Evolutionary conservation across 1,139 yeast species (phyloP).

Genomic region (Zygoascus meyerae): DNA sequence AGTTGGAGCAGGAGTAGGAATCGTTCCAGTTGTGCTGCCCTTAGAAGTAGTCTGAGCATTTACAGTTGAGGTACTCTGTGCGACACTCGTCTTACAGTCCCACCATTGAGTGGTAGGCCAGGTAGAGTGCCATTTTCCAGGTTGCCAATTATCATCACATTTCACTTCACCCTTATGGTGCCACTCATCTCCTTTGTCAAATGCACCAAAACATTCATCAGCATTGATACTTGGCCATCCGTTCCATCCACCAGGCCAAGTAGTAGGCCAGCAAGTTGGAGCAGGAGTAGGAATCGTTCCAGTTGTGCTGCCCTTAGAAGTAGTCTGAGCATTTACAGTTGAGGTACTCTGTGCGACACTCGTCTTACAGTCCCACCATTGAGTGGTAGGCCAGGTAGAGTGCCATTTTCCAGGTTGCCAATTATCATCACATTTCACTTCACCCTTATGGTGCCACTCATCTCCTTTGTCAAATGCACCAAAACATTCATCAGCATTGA

Average conservation of each 20-base stretch:
- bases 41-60: slow-evolving; percentile 4
- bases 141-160: background rate
- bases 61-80: slow-evolving; percentile 2
- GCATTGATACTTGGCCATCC: slow-evolving; percentile 10
- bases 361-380: too few relatives aligned
- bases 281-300: background rate
- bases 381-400: background rate
- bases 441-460: background rate
- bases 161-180: background rate
- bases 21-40: too few relatives aligned
- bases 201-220: slow-evolving; percentile 6
- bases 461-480: background rate
- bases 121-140: slow-evolving; percentile 3
- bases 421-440: background rate
- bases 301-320: too few relatives aligned
- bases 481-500: background rate
- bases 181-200: slow-evolving; percentile 4
- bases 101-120: slow-evolving; percentile 8
- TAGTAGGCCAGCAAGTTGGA: slow-evolving; percentile 6
- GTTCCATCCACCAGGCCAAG: slow-evolving; percentile 2
- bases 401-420: background rate
- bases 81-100: too few relatives aligned
- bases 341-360: too few relatives aligned
- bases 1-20: slow-evolving; percentile 1
- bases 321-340: slow-evolving; percentile 2